These are phyloP conservation scores for Ceratobasidium theobromae DNA, from an alignment of 1,284 basidiomycete species.

Conservation along the genomic window DNA sequence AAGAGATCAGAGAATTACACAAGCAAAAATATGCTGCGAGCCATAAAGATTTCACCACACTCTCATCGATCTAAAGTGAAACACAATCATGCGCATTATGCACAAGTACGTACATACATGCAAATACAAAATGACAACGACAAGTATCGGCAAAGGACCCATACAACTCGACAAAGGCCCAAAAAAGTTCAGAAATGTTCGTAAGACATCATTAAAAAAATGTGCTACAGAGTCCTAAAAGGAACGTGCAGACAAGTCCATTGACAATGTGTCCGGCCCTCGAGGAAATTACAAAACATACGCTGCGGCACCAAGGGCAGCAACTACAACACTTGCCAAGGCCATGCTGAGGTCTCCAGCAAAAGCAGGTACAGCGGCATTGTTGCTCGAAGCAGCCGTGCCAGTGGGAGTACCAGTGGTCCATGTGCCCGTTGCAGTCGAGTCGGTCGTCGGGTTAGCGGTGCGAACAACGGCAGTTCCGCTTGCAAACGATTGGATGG, in stretches of 20 bases:
- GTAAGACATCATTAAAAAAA: neutral
- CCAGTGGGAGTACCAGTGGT: neutral
- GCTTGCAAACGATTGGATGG: constrained; percentile 15
- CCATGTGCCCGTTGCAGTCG: neutral
- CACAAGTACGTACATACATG: too few relatives aligned
- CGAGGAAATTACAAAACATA: neutral
- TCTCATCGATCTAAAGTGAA: too few relatives aligned
- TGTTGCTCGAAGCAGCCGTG: neutral
- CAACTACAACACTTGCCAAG: neutral
- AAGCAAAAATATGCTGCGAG: too few relatives aligned
- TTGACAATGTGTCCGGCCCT: neutral
- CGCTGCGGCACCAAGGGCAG: neutral
- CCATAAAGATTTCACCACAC: too few relatives aligned
- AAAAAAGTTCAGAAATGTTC: neutral
- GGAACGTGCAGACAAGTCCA: neutral
- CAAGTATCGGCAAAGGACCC: too few relatives aligned
- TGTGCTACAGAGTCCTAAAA: neutral
- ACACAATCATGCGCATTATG: too few relatives aligned
- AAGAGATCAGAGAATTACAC: too few relatives aligned
- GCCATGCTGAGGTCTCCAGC: neutral
- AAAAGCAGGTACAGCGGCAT: neutral
- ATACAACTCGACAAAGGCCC: neutral
- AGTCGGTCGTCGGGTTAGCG: neutral
- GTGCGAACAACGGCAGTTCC: neutral
- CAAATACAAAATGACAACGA: too few relatives aligned